phyloP scores from a whole-genome alignment of 1,139 yeast genomes.

The Barnettozyma hawaiiensis region DNA sequence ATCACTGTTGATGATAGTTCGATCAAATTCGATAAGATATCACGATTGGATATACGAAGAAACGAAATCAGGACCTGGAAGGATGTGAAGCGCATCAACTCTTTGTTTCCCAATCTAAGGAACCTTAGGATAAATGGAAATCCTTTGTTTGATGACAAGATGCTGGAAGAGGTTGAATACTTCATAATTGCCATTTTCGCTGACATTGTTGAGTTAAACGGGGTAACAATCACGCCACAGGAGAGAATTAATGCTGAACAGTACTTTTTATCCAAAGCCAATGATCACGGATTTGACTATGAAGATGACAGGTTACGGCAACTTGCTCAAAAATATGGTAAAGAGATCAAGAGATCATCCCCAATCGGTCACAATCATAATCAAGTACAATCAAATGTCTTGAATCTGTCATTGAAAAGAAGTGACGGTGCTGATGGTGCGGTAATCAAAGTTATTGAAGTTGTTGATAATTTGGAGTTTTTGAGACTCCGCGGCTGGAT shows the following conservation, averaged over 20 bases:
- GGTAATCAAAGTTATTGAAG: neutral
- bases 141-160: constrained; percentile 37
- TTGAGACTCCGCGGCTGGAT: constrained; percentile 29
- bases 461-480: constrained; percentile 13
- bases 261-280: constrained; percentile 53
- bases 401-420: constrained; percentile 16
- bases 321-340: neutral
- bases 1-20: constrained; percentile 9
- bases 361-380: neutral
- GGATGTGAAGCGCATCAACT: constrained; percentile 39
- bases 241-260: constrained; percentile 64
- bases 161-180: constrained; percentile 35
- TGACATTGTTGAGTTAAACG: constrained; percentile 44
- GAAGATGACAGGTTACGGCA: neutral
- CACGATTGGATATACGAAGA: constrained; percentile 41
- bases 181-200: constrained; percentile 47
- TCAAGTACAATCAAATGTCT: constrained; percentile 1
- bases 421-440: too few species aligned
- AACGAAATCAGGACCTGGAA: constrained; percentile 45
- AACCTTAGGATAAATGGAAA: constrained; percentile 48
- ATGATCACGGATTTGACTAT: constrained; percentile 7
- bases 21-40: constrained; percentile 5
- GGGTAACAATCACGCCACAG: constrained; percentile 39
- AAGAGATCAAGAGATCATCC: neutral
- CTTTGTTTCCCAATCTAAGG: constrained; percentile 34